Base-by-base conservation (phyloP, 495 filamentous ascomycete species). In the Aspergillus bertholletiae region DNA sequence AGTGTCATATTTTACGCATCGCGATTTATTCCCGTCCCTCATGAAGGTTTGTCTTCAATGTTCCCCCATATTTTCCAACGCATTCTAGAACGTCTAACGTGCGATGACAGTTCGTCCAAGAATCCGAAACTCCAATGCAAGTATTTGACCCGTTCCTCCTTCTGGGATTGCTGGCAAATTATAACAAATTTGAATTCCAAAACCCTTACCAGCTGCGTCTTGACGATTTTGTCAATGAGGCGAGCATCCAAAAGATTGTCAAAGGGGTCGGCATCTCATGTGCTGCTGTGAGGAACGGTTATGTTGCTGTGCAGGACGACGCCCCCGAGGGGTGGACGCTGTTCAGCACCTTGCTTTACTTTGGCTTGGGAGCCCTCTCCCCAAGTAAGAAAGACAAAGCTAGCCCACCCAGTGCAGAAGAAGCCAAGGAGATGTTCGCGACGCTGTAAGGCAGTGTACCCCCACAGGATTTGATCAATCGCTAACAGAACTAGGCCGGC, bases 151-250 rank as follows among this genome's bases (percentile, higher is more conserved):
- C 93, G 1, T 92, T 97, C 54, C 81, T 87, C 26, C 79, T 97
- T 35, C 74, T 96, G 5, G 95, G 93, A 7, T 74, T 96, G n/a
- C 74, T 98, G 51, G 90, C 88, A 59, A 98, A 98, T 71, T 97
- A 97, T 80, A 97, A 97, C 80, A 98, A 97, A 71, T 98, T 97
- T 62, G 94, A 98, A 73, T 90, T 95, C 53, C 94, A 96, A 70
- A 98, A 98, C 59, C 94, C 94, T 7, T 98, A 98, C 63, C 88
- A 93, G 63, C 74, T 95, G 55, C 88, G 93, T 40, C 81, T 98
- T n/a, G 91, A 95, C 65, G 94, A 98, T 67, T 97, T 97, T 72
- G 92, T 97, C 57, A 96, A 98, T 60, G 93, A 97, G 64, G 74
- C 76, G 0, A 84, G 85, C 21, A 97, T 97, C 58, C 80, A 88